These are phyloP conservation scores for Zasmidium citrigriseum DNA, from an alignment of 2,329 filamentous ascomycete genomes.

Conservation along the genomic window DNA sequence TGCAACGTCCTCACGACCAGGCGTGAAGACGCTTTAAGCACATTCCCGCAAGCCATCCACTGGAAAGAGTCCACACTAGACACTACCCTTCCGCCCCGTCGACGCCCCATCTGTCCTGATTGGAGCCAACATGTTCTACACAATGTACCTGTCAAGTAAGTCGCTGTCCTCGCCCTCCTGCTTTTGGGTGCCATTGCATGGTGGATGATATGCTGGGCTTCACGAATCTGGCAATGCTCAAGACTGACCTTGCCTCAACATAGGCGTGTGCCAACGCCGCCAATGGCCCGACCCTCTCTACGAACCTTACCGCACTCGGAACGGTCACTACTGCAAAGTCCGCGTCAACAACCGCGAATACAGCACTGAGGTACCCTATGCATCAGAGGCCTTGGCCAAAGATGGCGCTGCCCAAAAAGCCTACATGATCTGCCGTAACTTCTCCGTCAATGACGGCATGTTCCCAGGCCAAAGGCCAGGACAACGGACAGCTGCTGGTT, in stretches of 20 bases:
- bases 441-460: slow-evolving; percentile 96
- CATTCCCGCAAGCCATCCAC: slow-evolving; percentile 28
- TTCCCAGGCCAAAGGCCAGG: slow-evolving; percentile 59
- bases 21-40: slow-evolving; percentile 25
- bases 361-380: slow-evolving; percentile 83
- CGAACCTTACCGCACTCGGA: slow-evolving; percentile 72
- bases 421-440: slow-evolving; percentile 97
- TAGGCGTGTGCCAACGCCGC: slow-evolving; percentile 91
- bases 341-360: slow-evolving; percentile 97
- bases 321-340: slow-evolving; percentile 85
- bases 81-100: slow-evolving; percentile 20
- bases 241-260: neutral
- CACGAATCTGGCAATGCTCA: slow-evolving; percentile 10
- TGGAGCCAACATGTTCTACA: slow-evolving; percentile 40
- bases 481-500: slow-evolving; percentile 43
- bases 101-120: slow-evolving; percentile 14
- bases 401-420: slow-evolving; percentile 94
- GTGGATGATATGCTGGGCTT: slow-evolving; percentile 21
- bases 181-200: slow-evolving; percentile 14
- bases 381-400: slow-evolving; percentile 78
- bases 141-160: slow-evolving; percentile 60
- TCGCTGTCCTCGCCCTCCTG: slow-evolving; percentile 33
- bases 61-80: slow-evolving; percentile 25
- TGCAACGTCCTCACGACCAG: slow-evolving; percentile 27
- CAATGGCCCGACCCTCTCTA: slow-evolving; percentile 91